phyloP scores from a whole-genome alignment of 768 basidiomycete species.

The Macrolepiota fuliginosa region DNA sequence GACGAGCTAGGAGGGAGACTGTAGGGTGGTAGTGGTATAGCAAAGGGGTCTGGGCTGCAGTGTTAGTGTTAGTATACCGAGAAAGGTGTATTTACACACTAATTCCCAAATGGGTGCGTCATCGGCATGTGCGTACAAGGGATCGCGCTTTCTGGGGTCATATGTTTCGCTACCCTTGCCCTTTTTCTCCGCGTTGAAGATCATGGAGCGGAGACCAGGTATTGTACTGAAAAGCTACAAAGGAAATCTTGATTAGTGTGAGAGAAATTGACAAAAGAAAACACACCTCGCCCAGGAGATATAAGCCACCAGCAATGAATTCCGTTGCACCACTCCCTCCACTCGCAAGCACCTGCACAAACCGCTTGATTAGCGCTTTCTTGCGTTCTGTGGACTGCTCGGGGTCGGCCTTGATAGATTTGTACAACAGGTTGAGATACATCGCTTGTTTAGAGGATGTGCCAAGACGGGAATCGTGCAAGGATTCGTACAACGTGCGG shows the following conservation, averaged over 20 bases:
- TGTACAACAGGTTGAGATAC: constrained; percentile 94
- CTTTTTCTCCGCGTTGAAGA: constrained; percentile 27
- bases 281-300: constrained; percentile 81
- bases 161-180: constrained; percentile 41
- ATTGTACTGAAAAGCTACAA: constrained; percentile 39
- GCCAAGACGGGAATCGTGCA: constrained; percentile 79
- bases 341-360: constrained; percentile 74
- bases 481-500: constrained; percentile 85
- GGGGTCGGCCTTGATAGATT: constrained; percentile 69
- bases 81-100: constrained; percentile 40
- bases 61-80: too few species aligned
- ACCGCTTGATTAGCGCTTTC: constrained; percentile 78
- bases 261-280: neutral
- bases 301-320: constrained; percentile 87
- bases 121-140: constrained; percentile 79
- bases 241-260: neutral
- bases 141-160: constrained; percentile 89
- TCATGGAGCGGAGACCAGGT: constrained; percentile 38
- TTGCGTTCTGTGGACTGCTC: constrained; percentile 52
- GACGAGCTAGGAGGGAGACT: constrained; percentile 79
- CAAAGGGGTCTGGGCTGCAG: constrained; percentile 60
- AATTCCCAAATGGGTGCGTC: constrained; percentile 87
- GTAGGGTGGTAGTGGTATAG: constrained; percentile 89
- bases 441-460: constrained; percentile 92
- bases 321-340: constrained; percentile 77